Evolutionary conservation across 768 basidiomycete species (phyloP).

Genomic region (Phaffia tasmanica): DNA sequence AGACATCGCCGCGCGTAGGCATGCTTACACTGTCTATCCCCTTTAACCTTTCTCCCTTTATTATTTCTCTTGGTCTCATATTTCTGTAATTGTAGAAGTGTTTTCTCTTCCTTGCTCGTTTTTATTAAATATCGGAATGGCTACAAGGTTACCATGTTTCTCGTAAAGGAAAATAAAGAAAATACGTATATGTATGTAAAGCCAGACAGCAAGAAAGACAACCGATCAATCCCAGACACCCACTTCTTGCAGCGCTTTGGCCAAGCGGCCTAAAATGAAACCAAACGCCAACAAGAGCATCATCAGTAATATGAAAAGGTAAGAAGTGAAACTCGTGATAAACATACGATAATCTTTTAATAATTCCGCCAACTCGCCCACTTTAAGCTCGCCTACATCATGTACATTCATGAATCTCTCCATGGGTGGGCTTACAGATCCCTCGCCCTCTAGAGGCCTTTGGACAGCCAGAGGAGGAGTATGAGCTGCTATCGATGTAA

Average conservation of each 20-base stretch:
- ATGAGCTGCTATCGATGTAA: slow-evolving; percentile 38
- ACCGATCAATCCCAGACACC: slow-evolving; percentile 18
- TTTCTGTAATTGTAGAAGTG: not conserved
- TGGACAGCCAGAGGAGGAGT: slow-evolving; percentile 30
- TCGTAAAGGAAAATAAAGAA: not conserved
- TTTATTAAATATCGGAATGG: too few species aligned
- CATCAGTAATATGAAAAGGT: not conserved
- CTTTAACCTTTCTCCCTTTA: not conserved
- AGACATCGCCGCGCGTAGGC: too few species aligned
- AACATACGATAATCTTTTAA: slow-evolving; percentile 69
- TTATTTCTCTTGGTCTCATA: not conserved
- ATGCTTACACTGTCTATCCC: too few species aligned
- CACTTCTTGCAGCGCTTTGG: slow-evolving; percentile 1
- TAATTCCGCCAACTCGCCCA: slow-evolving; percentile 70
- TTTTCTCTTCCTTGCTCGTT: not conserved
- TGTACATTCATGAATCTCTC: slow-evolving; percentile 57
- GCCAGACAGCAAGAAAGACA: too few species aligned
- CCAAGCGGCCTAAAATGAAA: slow-evolving; percentile 1
- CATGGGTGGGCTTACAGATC: slow-evolving; percentile 51
- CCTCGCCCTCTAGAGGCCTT: slow-evolving; percentile 25
- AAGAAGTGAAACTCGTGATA: slow-evolving; percentile 18
- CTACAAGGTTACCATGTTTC: too few species aligned
- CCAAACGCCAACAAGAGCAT: not conserved
- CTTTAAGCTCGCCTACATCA: slow-evolving; percentile 59
- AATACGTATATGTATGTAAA: not conserved